phyloP scores from a whole-genome alignment of 345 rosid species.

The Litchi chinensis region DNA sequence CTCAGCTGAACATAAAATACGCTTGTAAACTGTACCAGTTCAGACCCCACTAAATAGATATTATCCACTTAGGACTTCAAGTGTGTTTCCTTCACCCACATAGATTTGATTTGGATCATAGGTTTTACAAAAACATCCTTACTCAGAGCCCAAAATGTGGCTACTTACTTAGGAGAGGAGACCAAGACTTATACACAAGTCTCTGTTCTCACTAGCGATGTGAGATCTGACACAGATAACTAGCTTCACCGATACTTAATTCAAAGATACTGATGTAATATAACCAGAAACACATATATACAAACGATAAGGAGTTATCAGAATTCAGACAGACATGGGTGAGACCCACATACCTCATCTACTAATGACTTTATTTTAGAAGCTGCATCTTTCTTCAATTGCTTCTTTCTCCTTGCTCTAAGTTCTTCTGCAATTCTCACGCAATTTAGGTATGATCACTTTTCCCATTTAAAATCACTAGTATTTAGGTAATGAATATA shows the following conservation, averaged over 20 bases:
- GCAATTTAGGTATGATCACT: conserved; percentile 21
- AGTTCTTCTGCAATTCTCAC: conserved; percentile 81
- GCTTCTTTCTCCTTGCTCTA: conserved; percentile 87
- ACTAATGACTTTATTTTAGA: conserved; percentile 86
- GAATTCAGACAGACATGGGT: background rate
- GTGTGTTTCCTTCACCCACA: background rate
- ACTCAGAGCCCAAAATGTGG: background rate
- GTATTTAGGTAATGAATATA: background rate
- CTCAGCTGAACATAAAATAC: background rate
- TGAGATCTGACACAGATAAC: background rate
- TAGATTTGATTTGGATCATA: background rate
- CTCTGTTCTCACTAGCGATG: background rate
- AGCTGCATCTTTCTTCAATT: conserved; percentile 93
- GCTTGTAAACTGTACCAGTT: background rate
- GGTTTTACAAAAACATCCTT: background rate
- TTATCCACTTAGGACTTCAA: background rate
- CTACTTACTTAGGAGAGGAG: background rate
- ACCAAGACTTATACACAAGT: background rate
- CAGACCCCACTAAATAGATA: background rate
- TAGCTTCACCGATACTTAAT: background rate
- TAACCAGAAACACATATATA: background rate
- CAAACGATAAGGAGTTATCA: conserved; percentile 4
- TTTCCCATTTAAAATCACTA: background rate
- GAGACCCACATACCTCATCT: conserved; percentile 69
- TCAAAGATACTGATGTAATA: background rate